phyloP scores from a whole-genome alignment of 176 grass and related monocot genomes.

The Canna indica region DNA sequence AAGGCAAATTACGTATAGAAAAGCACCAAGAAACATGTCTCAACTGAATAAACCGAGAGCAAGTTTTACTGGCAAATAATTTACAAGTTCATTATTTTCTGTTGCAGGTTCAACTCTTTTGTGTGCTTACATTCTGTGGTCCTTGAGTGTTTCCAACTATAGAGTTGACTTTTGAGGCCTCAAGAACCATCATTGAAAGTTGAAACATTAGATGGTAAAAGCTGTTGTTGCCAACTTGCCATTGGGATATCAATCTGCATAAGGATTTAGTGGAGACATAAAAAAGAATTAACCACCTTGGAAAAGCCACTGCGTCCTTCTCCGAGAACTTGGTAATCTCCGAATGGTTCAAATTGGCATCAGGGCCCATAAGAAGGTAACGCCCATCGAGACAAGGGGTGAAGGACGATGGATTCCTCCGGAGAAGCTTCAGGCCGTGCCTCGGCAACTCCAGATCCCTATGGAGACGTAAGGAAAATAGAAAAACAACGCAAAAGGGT shows the following conservation, averaged over 20 bases:
- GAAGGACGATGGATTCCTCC: constrained; percentile 67
- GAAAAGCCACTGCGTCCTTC: constrained; percentile 66
- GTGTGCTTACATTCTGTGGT: too few relatives aligned
- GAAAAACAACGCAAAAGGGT: background rate
- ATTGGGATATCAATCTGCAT: background rate
- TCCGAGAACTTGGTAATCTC: constrained; percentile 94
- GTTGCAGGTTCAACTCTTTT: too few relatives aligned
- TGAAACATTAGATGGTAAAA: constrained; percentile 5
- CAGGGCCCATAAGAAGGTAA: constrained; percentile 67
- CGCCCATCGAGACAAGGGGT: constrained; percentile 76
- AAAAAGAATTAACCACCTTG: constrained; percentile 34
- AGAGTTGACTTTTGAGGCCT: background rate
- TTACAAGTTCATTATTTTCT: too few relatives aligned
- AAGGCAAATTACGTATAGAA: too few relatives aligned
- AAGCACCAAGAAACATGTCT: too few relatives aligned
- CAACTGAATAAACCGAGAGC: too few relatives aligned
- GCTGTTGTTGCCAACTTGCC: background rate
- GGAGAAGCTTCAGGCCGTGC: constrained; percentile 75
- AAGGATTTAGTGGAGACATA: background rate
- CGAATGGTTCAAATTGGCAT: constrained; percentile 56
- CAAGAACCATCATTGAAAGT: background rate
- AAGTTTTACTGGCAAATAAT: too few relatives aligned
- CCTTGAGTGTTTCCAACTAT: background rate
- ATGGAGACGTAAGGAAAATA: background rate
- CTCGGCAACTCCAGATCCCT: constrained; percentile 88